phyloP scores from a whole-genome alignment of 805 yeast genomes.

The Myxozyma neotropica region DNA sequence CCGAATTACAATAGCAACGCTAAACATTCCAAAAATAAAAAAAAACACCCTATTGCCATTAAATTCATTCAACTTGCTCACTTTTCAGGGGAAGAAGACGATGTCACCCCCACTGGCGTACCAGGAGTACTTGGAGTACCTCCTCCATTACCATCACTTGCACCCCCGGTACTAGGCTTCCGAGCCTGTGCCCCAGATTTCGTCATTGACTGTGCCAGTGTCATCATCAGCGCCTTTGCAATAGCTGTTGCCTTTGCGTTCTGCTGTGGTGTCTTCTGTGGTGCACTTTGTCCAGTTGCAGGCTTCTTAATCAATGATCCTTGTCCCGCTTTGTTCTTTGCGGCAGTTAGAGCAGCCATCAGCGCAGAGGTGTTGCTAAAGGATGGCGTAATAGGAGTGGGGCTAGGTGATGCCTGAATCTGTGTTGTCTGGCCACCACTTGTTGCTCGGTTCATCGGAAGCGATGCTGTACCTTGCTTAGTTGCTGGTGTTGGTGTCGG shows the following conservation, averaged over 20 bases:
- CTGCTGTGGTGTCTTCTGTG: conserved; percentile 12
- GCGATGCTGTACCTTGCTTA: background rate
- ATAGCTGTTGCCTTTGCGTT: conserved; percentile 33
- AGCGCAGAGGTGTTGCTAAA: background rate
- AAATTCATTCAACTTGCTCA: background rate
- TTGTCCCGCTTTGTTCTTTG: background rate
- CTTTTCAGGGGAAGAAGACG: conserved; percentile 4
- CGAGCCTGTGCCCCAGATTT: conserved; percentile 1
- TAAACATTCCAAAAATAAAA: background rate
- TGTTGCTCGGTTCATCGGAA: background rate
- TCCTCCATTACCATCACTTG: conserved; percentile 2
- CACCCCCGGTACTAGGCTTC: background rate
- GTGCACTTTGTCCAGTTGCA: background rate
- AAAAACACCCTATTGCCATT: background rate
- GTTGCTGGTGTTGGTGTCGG: background rate
- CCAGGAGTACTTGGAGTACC: conserved; percentile 2
- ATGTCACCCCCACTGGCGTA: conserved; percentile 6
- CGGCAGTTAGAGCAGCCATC: conserved; percentile 6
- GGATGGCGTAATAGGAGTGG: background rate
- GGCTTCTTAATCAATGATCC: background rate
- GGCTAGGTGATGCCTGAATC: background rate
- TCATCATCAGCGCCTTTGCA: conserved; percentile 34
- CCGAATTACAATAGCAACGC: background rate
- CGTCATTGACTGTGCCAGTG: conserved; percentile 28
- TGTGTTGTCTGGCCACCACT: background rate